Conservation (phyloP, 352 stramenopile genomes). For the Pythium sp. region DNA sequence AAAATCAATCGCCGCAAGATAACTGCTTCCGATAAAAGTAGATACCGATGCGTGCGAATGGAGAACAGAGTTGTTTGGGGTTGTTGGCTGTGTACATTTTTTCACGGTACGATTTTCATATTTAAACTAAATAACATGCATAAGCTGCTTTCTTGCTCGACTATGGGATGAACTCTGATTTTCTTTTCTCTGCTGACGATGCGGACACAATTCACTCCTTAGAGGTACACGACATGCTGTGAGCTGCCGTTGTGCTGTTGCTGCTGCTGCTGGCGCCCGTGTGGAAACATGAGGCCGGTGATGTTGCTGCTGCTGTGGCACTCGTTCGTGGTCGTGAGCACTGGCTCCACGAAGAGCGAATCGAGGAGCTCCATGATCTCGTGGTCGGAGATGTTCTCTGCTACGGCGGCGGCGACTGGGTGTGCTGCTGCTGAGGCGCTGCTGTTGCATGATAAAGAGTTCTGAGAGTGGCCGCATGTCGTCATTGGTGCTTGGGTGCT, state of each 20-base stretch:
- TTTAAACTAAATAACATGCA: constrained; percentile 3
- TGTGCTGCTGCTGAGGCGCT: no score
- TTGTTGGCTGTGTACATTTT: not conserved
- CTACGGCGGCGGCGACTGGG: not conserved
- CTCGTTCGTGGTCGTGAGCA: not conserved
- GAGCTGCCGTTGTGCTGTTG: not conserved
- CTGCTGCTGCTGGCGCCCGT: not conserved
- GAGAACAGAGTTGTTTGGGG: no score
- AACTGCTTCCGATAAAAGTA: no score
- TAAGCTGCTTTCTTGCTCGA: not conserved
- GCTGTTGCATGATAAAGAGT: not conserved
- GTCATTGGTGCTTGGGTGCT: constrained; percentile 4
- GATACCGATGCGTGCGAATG: no score
- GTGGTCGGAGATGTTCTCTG: constrained; percentile 15
- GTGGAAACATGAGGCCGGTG: not conserved
- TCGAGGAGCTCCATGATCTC: constrained; percentile 23
- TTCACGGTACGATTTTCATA: not conserved
- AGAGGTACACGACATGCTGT: constrained; percentile 1
- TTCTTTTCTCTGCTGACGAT: not conserved
- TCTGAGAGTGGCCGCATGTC: not conserved
- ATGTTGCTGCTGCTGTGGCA: constrained; percentile 1
- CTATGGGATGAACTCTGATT: not conserved
- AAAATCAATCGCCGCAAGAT: no score
- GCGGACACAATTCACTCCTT: not conserved
- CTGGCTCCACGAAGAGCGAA: constrained; percentile 14